Base-by-base conservation (phyloP, 139 green algal genomes). In the Volvox reticuliferus region DNA sequence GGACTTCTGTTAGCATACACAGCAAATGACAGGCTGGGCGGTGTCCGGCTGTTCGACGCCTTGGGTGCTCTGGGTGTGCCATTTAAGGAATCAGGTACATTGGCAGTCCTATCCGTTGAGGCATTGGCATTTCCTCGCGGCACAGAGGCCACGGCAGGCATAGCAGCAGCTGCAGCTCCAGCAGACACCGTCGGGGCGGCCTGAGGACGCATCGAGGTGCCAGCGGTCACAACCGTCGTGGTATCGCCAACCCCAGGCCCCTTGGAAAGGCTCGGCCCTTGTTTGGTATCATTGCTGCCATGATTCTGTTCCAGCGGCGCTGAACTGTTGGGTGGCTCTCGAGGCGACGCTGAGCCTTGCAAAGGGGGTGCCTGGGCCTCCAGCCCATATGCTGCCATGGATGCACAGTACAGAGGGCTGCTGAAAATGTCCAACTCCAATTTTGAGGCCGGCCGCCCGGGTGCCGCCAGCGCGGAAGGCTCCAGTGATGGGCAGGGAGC, bases 1-100 rank as follows among this genome's bases (percentile, higher is more conserved):
- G 79, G 79, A 37, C 79, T 44, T 30, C 28, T 37, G 17, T 61
- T 19, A 16, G 61, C 81, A 55, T 87, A 76, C 14, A 87, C 81
- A 1, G 81, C 81, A 30, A 87, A 87, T 2, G 81, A 87, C n/a
- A 76, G 61, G 30, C 81, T 87, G 16, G 81, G 81, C 14, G 81
- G 61, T 30, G 81, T 76, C 12, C 30, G 81, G 19, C 50, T 84
- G 78, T 18, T 24, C 32, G 30, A 20, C 2, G 76, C 17, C 76
- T 19, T 73, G 65, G 65, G 24, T 73, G 65, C 65, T 28, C 65
- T 73, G 21, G 65, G 65, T 24, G 65, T 73, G 65, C 65, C 65
- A 73, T 73, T 24, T 73, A 28, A 73, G 21, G 24, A 30, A 12
- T 73, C 65, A 28, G 24, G 65, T 28, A 73, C 65, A 28, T 28